Evolutionary conservation across 2,329 filamentous ascomycete genomes (phyloP).

Genomic region (Ceratocystis harringtonii): DNA sequence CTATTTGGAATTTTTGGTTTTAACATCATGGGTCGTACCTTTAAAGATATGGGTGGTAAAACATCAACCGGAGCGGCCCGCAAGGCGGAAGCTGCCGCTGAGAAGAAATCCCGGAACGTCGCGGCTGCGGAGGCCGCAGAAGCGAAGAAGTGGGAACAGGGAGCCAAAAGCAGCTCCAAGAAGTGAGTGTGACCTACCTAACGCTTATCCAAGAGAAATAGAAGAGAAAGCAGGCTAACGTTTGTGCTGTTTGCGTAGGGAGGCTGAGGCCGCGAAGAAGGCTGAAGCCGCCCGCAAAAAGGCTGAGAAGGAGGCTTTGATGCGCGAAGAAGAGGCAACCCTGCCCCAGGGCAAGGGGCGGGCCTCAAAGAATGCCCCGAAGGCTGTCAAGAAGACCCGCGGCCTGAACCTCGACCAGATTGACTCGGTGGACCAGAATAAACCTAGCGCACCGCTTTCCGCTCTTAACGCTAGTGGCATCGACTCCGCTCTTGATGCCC

Average conservation of each 20-base stretch:
- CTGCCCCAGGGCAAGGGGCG: conserved; percentile 41
- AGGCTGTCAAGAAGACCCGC: conserved; percentile 44
- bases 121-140: conserved; percentile 52
- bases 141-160: conserved; percentile 66
- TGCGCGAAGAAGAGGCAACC: conserved; percentile 66
- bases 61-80: conserved; percentile 80
- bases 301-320: conserved; percentile 72
- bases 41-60: conserved; percentile 65
- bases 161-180: conserved; percentile 70
- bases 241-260: conserved; percentile 36
- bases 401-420: conserved; percentile 65
- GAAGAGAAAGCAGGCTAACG: conserved; percentile 3
- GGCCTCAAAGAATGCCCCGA: conserved; percentile 49
- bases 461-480: conserved; percentile 74
- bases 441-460: conserved; percentile 28
- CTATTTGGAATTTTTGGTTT: background rate
- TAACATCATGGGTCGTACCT: conserved; percentile 53
- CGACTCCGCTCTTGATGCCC: conserved; percentile 81
- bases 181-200: conserved; percentile 48
- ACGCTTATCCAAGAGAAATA: conserved; percentile 7
- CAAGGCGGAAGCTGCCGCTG: conserved; percentile 76
- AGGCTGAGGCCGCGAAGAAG: conserved; percentile 70
- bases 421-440: conserved; percentile 48
- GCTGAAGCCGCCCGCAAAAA: conserved; percentile 75
- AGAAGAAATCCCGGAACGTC: conserved; percentile 60